Conservation (phyloP, 2,329 filamentous ascomycete species). For the Sphaerulina musiva region DNA sequence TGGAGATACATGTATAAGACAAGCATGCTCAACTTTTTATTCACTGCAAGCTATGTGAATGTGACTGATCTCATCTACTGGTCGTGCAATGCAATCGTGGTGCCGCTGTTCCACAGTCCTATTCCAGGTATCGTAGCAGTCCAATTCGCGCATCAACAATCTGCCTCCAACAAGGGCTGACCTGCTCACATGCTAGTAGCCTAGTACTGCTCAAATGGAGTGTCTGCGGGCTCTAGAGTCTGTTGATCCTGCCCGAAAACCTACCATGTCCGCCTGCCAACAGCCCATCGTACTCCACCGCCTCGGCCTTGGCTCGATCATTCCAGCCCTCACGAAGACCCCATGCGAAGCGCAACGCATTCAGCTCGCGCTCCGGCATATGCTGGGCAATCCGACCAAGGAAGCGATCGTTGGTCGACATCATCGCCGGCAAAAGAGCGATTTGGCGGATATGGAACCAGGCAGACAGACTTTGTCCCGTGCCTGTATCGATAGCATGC, state of each 20-base stretch:
- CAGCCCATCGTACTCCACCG: constrained; percentile 39
- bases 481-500: constrained; percentile 27
- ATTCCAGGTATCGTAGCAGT: too few relatives aligned
- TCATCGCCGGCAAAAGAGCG: constrained; percentile 34
- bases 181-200: too few relatives aligned
- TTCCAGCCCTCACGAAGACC: constrained; percentile 32
- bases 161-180: too few relatives aligned
- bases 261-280: constrained; percentile 39
- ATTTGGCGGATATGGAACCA: constrained; percentile 32
- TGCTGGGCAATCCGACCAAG: constrained; percentile 39
- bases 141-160: too few relatives aligned
- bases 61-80: too few relatives aligned
- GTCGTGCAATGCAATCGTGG: too few relatives aligned
- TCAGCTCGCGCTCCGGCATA: constrained; percentile 31
- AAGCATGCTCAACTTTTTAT: too few relatives aligned
- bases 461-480: constrained; percentile 14
- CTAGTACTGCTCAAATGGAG: too few relatives aligned
- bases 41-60: too few relatives aligned
- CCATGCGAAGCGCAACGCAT: constrained; percentile 29
- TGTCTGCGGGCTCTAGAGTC: neutral
- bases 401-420: constrained; percentile 33
- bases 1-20: too few relatives aligned
- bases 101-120: too few relatives aligned
- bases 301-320: constrained; percentile 31
- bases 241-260: constrained; percentile 29